A percentile compares a stretch with the other conserved stretches of the same genome.
Evolutionary conservation across 371 early-diverging fungal genomes (phyloP).

Genomic region (Mucor indicus): DNA sequence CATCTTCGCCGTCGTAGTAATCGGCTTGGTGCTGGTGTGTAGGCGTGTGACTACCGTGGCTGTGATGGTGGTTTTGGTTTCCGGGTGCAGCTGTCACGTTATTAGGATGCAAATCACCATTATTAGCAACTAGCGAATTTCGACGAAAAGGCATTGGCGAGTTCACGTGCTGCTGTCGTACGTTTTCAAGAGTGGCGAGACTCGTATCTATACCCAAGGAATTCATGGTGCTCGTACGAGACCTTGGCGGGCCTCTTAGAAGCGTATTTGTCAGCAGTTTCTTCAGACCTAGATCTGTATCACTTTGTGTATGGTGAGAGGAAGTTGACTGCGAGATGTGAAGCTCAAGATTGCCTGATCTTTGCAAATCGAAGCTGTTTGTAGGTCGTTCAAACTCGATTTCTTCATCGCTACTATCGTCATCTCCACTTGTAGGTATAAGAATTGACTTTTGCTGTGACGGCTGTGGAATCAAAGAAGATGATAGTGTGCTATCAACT

Average conservation of each 20-base stretch:
- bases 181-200: constrained; percentile 19
- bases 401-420: constrained; percentile 22
- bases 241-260: constrained; percentile 42
- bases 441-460: constrained; percentile 14
- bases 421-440: constrained; percentile 6
- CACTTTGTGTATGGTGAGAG: constrained; percentile 11
- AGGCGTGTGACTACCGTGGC: background rate
- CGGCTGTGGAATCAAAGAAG: constrained; percentile 3
- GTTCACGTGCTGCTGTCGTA: constrained; percentile 8
- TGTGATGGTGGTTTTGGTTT: background rate
- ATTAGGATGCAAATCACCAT: too few species aligned
- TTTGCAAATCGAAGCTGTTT: constrained; percentile 18
- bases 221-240: constrained; percentile 56
- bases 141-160: constrained; percentile 46
- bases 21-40: background rate
- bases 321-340: constrained; percentile 21
- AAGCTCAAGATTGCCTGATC: constrained; percentile 13
- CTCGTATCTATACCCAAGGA: constrained; percentile 28
- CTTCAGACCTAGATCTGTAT: constrained; percentile 26
- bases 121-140: constrained; percentile 18
- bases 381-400: constrained; percentile 10
- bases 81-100: too few species aligned
- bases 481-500: constrained; percentile 1
- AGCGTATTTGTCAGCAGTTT: constrained; percentile 31
- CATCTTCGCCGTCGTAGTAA: constrained; percentile 63